Percentiles rank a stretch among this genome's conserved stretches.
phyloP scores from a whole-genome alignment of 768 basidiomycete genomes.

The Dendrothele bispora region DNA sequence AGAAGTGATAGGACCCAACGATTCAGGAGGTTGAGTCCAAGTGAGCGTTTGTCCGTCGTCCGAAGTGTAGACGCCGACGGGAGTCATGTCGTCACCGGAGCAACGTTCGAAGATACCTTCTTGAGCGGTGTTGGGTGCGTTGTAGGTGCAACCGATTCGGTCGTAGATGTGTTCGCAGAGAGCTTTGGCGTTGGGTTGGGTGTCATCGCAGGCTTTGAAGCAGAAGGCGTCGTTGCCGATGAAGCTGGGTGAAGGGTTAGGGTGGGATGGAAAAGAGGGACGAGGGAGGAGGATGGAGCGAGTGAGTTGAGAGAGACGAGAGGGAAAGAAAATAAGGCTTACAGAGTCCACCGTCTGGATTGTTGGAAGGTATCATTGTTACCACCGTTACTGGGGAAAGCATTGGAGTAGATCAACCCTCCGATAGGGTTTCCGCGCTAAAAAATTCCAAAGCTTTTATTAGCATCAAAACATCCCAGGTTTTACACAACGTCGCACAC shows the following conservation, averaged over 20 bases:
- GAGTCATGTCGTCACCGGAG: conserved; percentile 61
- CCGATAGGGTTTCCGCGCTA: conserved; percentile 76
- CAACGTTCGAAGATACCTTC: conserved; percentile 65
- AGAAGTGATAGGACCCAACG: conserved; percentile 41
- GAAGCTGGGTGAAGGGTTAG: conserved; percentile 46
- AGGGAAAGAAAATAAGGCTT: conserved; percentile 17
- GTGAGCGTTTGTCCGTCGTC: conserved; percentile 37
- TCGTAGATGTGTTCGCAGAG: conserved; percentile 75
- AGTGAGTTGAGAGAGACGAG: conserved; percentile 2
- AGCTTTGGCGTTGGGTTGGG: conserved; percentile 43
- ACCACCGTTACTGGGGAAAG: conserved; percentile 38
- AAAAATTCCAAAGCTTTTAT: no score
- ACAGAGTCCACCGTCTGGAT: conserved; percentile 70
- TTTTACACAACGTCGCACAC: not conserved
- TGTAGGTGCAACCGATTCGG: conserved; percentile 73
- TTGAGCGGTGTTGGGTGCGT: conserved; percentile 63
- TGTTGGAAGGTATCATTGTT: conserved; percentile 49
- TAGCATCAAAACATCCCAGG: not conserved
- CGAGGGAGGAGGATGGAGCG: no score
- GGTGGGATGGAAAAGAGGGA: not conserved
- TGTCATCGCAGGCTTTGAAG: conserved; percentile 70
- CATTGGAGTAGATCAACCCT: conserved; percentile 64
- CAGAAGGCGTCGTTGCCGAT: conserved; percentile 68
- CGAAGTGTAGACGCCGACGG: conserved; percentile 50
- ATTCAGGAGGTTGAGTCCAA: conserved; percentile 48